Evolutionary conservation across 148 eudicot genomes (phyloP), one percentile per base, ranked within the genome.

Genomic region (Vaccinium macrocarpon): DNA sequence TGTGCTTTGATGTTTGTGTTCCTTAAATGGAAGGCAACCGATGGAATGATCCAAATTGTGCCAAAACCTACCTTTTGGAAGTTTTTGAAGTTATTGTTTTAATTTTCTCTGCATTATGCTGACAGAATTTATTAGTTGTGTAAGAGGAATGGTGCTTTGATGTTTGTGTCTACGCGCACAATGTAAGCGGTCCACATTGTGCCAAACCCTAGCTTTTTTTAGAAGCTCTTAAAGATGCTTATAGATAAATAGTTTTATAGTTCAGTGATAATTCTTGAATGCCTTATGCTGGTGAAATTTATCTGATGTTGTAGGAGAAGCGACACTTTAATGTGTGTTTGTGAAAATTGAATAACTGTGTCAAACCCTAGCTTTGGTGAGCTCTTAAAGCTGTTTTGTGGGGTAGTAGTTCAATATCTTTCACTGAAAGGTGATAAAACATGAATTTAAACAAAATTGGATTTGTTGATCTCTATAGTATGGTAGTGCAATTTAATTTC

Each of bases 331-430:
- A 48, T 81, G 56, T 15, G 14, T 49, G 42, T 42, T 74, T 52
- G n/a, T 42, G 46, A 42, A 42, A 42, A 42, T 4, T 42, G 46
- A 42, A 42, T 42, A 42, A 42, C 46, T 81, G 42, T 23, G 53
- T 11, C 55, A 81, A 81, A 81, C 76, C 83, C 76, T 50, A 49
- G 61, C 76, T 50, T 14, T 81, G n/a, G 14, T 19, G 23, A 81
- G 74, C 12, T 62, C 72, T 80, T n/a, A 32, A 80, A 80, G 72
- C 52, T 59, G 29, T n/a, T 57, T 57, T 8, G n/a, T 42, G 46
- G 46, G 46, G 46, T 9, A 64, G 12, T 11, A 19, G 59, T 49
- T 48, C 21, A 50, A 15, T 49, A n/a, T 46, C n/a, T 19, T 49
- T 19, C 5, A 18, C n/a, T 2, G 66, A 19, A n/a, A 25, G 50